Evolutionary conservation across 2,329 filamentous ascomycete species (phyloP), one percentile per base, ranked within the genome.

Genomic region (Xylariaceae sp.): DNA sequence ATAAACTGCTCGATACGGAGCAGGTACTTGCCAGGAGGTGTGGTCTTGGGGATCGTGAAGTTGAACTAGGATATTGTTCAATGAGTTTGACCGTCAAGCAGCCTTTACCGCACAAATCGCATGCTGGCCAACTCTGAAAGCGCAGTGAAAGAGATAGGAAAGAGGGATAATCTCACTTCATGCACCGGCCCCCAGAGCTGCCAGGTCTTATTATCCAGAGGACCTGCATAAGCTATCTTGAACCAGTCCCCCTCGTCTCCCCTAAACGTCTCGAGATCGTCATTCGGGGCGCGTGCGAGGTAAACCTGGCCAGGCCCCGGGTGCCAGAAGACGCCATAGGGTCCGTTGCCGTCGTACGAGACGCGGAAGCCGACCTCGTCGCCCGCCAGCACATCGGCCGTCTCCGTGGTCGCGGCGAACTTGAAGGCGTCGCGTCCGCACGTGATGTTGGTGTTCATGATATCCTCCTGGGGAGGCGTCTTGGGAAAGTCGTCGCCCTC

Each of bases 21-120:
- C n/a, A 41, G 17, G 36, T 88, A 88, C 55, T 66, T 90, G 1
- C 85, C 85, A 0, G 82, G 82, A 14, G 76, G 74, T 9, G 53
- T 81, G 3, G 69, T 75, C 30, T 73, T 73, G 12, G 77, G 83
- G 31, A 41, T 31, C 3, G 38, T 41, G 16, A 41, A 41, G 38
- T 41, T 41, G 17, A 28, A 34, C 38, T 41, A 11, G 19, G 21
- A 24, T 24, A 7, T 24, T 6, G 21, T n/a, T n/a, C n/a, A n/a
- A n/a, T n/a, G n/a, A n/a, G n/a, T n/a, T n/a, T n/a, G n/a, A n/a
- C n/a, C n/a, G n/a, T n/a, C n/a, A n/a, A n/a, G n/a, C n/a, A n/a
- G n/a, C n/a, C n/a, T n/a, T n/a, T n/a, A n/a, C n/a, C n/a, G n/a
- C n/a, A n/a, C n/a, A n/a, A n/a, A n/a, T n/a, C n/a, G n/a, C n/a